Conservation (phyloP, 495 filamentous ascomycete species). For the Monascus purpureus region DNA sequence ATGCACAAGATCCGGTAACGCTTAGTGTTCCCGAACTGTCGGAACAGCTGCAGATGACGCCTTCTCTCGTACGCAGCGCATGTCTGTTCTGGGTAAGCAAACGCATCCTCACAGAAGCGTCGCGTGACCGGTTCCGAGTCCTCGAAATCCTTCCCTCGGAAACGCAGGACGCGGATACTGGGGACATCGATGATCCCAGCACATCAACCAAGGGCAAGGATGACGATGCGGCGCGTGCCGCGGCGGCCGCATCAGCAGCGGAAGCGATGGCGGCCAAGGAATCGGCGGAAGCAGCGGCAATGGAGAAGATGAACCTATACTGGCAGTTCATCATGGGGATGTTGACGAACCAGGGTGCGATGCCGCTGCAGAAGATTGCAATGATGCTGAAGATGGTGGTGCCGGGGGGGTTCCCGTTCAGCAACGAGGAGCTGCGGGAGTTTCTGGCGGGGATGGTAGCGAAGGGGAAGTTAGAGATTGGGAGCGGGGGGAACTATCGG, state of each 20-base stretch:
- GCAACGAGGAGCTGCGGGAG: constrained; percentile 58
- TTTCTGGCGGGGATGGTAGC: constrained; percentile 64
- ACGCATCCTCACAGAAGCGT: constrained; percentile 51
- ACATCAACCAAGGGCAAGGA: constrained; percentile 2
- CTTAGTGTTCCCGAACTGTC: constrained; percentile 50
- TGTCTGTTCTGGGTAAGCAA: constrained; percentile 77
- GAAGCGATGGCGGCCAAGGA: constrained; percentile 33
- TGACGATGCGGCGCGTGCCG: constrained; percentile 21
- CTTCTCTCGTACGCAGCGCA: constrained; percentile 58
- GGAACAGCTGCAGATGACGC: constrained; percentile 57
- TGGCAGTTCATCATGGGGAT: constrained; percentile 86
- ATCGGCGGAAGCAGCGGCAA: constrained; percentile 35
- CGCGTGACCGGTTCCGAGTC: constrained; percentile 42
- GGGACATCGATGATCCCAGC: constrained; percentile 15
- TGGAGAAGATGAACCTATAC: constrained; percentile 73
- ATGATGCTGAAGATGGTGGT: constrained; percentile 93
- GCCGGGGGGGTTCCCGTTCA: constrained; percentile 73
- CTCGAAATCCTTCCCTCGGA: constrained; percentile 42
- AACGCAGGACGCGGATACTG: constrained; percentile 22
- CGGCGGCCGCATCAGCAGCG: constrained; percentile 21
- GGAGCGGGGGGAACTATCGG: constrained; percentile 56
- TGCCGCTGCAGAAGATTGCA: constrained; percentile 65
- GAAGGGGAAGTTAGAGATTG: constrained; percentile 56
- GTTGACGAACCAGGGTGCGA: constrained; percentile 79
- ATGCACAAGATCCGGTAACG: constrained; percentile 16